Evolutionary conservation across 2,329 filamentous ascomycete genomes (phyloP), one percentile per base, ranked within the genome.

Genomic region (Fusarium buxicola): DNA sequence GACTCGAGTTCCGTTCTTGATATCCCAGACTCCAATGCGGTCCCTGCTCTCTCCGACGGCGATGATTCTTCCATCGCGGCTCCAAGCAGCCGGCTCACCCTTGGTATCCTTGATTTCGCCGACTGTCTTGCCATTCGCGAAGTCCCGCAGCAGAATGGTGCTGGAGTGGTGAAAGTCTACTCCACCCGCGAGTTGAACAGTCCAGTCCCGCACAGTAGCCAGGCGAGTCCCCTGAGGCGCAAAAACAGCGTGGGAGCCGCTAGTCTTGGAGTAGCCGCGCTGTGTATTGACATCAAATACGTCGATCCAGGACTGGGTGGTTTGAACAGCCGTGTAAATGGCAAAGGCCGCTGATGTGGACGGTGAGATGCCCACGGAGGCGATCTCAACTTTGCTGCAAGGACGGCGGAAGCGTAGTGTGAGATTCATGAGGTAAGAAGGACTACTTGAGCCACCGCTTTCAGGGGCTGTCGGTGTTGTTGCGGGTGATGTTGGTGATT

Each of bases 221-320:
- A 75, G 36, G 34, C 61, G 56, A 35, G 59, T 55, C 21, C 57
- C 63, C 3, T 43, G 41, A 25, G 65, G 69, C 0, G 60, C 58
- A 48, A 76, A 75, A n/a, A 63, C 68, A n/a, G 73, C 75, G 27
- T 70, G 60, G 1, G 68, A 71, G 31, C 75, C 75, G 11, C 66
- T 68, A 0, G 71, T 70, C 63, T 75, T 76, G 58, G 69, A 72
- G 54, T 70, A 66, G 15, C 68, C 62, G 12, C 67, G 61, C 11
- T 70, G 69, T 0, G 69, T 68, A 27, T 55, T 44, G 21, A 74
- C 47, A 38, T 74, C 70, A 48, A 77, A 77, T 15, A 75, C 65
- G 58, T 77, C 75, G 53, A 77, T 72, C 74, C 75, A 77, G n/a
- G 73, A 69, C 18, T 75, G 73, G 30, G 66, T 47, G 9, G 70